Base-by-base conservation (phyloP, 768 basidiomycete species). In the Pisolithus microcarpus region DNA sequence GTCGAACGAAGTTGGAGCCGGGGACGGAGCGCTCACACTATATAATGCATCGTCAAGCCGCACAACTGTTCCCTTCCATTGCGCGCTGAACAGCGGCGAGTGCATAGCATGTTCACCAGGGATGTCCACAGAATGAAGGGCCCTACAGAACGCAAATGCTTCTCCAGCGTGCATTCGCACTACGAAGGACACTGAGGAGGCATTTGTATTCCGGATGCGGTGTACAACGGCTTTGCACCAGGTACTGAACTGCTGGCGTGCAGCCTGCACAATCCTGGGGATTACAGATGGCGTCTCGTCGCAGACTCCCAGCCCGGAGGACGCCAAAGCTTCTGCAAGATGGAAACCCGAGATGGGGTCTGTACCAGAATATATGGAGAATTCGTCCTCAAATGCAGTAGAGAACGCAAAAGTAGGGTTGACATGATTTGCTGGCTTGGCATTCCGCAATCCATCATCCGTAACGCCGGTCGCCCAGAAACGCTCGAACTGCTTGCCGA, bases 321-420 rank as follows among this genome's bases (percentile, higher is more conserved):
- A 46, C 10, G 57, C 58, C 19, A 67, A 50, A 11, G 48, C 38
- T 36, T 68, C 64, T n/a, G 64, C 68, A 13, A 65, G 58, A 53
- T 68, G 65, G 42, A 69, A 67, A 26, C 66, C 66, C 3, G 54
- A 49, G 4, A 67, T 48, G 10, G 66, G 62, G 46, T 67, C 68
- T 7, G 49, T 54, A 16, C 59, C 68, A 43, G 64, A 69, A 37
- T 66, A 68, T 2, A 66, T 57, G 18, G 60, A 43, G 7, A 63
- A 65, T 43, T 51, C 43, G 0, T 66, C 58, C 16, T 58, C 51
- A 1, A 56, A 46, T 13, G 40, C 11, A 11, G 34, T 11, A 19
- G 66, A 68, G 26, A 63, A 67, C 1, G 53, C 57, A 10, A 67
- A 68, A 9, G 66, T 69, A 1, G 65, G 66, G 18, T 69, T 67